Evolutionary conservation across 1,284 basidiomycete species (phyloP).

Genomic region (Mycosarcoma mackinlayi): DNA sequence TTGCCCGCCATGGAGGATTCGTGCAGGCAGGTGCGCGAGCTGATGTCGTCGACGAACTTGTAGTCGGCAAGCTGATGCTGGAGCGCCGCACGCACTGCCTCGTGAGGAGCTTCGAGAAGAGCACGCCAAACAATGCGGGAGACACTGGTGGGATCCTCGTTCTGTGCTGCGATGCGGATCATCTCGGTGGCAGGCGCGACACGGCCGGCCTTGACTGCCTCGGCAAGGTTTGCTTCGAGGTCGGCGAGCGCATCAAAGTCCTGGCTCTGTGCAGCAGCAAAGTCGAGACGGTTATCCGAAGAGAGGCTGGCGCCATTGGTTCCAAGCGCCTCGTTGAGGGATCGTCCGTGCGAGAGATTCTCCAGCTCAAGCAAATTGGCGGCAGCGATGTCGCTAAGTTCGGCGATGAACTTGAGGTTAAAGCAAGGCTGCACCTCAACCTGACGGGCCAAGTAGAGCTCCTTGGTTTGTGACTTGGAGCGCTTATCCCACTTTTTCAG

Average conservation of each 20-base stretch:
- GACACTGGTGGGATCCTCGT: constrained; percentile 57
- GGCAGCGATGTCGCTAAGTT: constrained; percentile 92
- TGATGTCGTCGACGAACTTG: constrained; percentile 94
- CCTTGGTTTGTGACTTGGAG: constrained; percentile 92
- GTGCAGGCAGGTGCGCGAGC: constrained; percentile 93
- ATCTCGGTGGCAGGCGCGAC: constrained; percentile 54
- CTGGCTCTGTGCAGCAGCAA: constrained; percentile 59
- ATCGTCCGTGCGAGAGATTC: constrained; percentile 71
- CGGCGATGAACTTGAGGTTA: constrained; percentile 93
- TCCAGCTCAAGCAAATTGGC: constrained; percentile 92
- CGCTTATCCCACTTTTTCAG: constrained; percentile 99
- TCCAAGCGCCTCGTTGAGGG: constrained; percentile 28
- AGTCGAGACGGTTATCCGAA: constrained; percentile 62
- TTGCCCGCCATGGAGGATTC: constrained; percentile 88
- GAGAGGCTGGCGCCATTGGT: constrained; percentile 42
- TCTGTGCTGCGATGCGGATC: constrained; percentile 54
- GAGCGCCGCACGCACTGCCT: constrained; percentile 57
- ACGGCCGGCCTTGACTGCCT: constrained; percentile 54
- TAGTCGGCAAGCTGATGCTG: constrained; percentile 76
- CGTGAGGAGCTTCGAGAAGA: constrained; percentile 53
- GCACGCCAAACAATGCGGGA: constrained; percentile 66
- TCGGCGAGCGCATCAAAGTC: constrained; percentile 60
- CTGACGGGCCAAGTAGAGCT: constrained; percentile 94
- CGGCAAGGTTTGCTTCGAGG: constrained; percentile 60
- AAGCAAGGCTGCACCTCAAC: constrained; percentile 90